A percentile compares a stretch with the other conserved stretches of the same genome.
Evolutionary conservation across 805 yeast species (phyloP).

Genomic region (Candida hungchunana): DNA sequence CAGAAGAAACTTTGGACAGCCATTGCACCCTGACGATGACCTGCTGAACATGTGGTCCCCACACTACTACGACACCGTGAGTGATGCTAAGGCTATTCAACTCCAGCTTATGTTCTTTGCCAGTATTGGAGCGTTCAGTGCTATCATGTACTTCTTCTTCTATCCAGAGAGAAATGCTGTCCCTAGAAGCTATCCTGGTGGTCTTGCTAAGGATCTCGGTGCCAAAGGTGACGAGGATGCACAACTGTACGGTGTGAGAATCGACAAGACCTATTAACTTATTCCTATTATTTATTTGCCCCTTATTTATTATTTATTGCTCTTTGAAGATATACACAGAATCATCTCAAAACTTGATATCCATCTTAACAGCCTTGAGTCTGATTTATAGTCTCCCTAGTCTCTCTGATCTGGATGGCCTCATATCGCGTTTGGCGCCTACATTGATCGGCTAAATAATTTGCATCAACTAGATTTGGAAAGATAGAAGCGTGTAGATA

Average conservation of each 20-base stretch:
- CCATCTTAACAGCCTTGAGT: too few relatives aligned
- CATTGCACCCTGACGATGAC: conserved; percentile 68
- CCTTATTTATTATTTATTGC: conserved; percentile 9
- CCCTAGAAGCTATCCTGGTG: conserved; percentile 76
- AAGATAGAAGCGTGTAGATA: too few relatives aligned
- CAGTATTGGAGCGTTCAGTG: conserved; percentile 37
- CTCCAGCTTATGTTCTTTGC: conserved; percentile 57
- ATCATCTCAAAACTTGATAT: too few relatives aligned
- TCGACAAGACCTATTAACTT: conserved; percentile 31
- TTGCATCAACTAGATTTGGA: too few relatives aligned
- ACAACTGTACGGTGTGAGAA: conserved; percentile 36
- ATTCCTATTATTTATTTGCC: background rate
- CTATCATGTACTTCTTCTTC: conserved; percentile 44
- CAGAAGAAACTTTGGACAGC: conserved; percentile 73
- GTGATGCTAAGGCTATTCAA: conserved; percentile 56
- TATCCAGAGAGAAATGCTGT: conserved; percentile 69
- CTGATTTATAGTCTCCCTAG: too few relatives aligned
- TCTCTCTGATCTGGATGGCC: too few relatives aligned
- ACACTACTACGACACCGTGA: conserved; percentile 59
- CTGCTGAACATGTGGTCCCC: conserved; percentile 84
- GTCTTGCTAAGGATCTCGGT: conserved; percentile 72
- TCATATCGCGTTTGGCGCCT: too few relatives aligned
- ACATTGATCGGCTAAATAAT: too few relatives aligned
- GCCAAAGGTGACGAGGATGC: conserved; percentile 46
- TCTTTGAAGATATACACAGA: background rate